Conservation (phyloP, 805 yeast species). For the Clavispora santaluciae region DNA sequence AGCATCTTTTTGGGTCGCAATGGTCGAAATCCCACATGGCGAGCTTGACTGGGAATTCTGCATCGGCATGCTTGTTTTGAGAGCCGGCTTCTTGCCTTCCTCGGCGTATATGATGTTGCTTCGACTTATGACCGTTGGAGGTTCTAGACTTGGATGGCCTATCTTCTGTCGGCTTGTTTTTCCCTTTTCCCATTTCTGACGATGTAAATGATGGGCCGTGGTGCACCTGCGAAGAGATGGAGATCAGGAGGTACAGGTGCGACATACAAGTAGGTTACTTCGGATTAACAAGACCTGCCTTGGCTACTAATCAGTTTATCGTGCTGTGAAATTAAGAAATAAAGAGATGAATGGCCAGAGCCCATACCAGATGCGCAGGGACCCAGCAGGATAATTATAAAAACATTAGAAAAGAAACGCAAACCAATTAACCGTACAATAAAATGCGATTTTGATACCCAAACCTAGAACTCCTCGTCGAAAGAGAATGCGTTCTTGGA, state of each 20-base stretch:
- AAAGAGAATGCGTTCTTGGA: constrained; percentile 63
- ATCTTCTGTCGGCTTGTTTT: constrained; percentile 46
- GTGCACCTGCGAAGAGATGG: not conserved
- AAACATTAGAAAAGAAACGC: constrained; percentile 1
- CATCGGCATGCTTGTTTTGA: constrained; percentile 14
- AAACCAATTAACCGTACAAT: not conserved
- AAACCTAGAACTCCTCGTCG: constrained; percentile 79
- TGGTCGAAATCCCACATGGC: constrained; percentile 99
- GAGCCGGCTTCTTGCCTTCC: constrained; percentile 32
- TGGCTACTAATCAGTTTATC: not conserved
- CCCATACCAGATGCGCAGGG: constrained; percentile 13
- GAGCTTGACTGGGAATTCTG: constrained; percentile 69
- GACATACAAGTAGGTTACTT: too few relatives aligned
- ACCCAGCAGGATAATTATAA: constrained; percentile 9
- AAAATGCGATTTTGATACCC: not conserved
- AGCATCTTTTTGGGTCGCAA: constrained; percentile 96
- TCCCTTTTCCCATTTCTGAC: constrained; percentile 50
- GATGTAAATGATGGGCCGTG: not conserved
- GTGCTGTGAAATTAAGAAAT: not conserved
- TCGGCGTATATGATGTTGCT: constrained; percentile 44
- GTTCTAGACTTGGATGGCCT: constrained; percentile 33
- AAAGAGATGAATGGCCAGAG: constrained; percentile 10
- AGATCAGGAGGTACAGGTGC: not conserved
- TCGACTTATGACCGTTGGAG: constrained; percentile 54
- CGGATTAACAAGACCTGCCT: not conserved